Conservation (phyloP, 805 yeast genomes). For the Yamadazyma insecticola region DNA sequence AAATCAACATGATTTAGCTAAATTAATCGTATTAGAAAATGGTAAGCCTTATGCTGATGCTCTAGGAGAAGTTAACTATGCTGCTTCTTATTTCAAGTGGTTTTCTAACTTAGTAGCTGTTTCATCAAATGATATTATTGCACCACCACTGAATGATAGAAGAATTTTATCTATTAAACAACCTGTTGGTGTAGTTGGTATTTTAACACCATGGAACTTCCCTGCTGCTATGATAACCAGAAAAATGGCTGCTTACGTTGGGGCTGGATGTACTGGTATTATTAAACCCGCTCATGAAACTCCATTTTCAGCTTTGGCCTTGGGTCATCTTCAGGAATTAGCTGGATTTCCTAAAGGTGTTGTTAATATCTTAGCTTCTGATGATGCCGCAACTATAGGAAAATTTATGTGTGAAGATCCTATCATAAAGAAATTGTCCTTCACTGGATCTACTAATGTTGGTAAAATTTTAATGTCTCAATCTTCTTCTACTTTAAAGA, state of each 20-base stretch:
- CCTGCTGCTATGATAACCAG: constrained; percentile 77
- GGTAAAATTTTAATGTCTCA: constrained; percentile 59
- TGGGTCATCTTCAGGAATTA: constrained; percentile 53
- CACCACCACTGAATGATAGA: constrained; percentile 44
- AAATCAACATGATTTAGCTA: constrained; percentile 63
- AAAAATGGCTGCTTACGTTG: constrained; percentile 70
- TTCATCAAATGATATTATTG: constrained; percentile 59
- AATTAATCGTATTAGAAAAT: constrained; percentile 60
- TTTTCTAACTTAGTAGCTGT: constrained; percentile 80
- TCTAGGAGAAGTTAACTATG: constrained; percentile 62
- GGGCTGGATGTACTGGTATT: constrained; percentile 76
- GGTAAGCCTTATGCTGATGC: constrained; percentile 74
- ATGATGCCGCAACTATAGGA: constrained; percentile 46
- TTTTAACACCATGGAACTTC: constrained; percentile 82
- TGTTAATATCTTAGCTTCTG: constrained; percentile 57
- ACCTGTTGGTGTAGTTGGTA: constrained; percentile 80
- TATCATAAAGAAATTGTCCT: constrained; percentile 50
- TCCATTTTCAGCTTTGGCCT: constrained; percentile 67
- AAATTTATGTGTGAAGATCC: constrained; percentile 43
- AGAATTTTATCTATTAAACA: constrained; percentile 59
- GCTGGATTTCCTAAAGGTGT: constrained; percentile 75
- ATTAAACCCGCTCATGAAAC: constrained; percentile 77
- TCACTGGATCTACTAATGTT: constrained; percentile 62
- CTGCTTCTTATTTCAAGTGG: constrained; percentile 85
- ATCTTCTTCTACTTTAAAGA: constrained; percentile 53